Evolutionary conservation across 352 stramenopile species (phyloP), one percentile per base, ranked within the genome.

Genomic region (Pythium insidiosum): DNA sequence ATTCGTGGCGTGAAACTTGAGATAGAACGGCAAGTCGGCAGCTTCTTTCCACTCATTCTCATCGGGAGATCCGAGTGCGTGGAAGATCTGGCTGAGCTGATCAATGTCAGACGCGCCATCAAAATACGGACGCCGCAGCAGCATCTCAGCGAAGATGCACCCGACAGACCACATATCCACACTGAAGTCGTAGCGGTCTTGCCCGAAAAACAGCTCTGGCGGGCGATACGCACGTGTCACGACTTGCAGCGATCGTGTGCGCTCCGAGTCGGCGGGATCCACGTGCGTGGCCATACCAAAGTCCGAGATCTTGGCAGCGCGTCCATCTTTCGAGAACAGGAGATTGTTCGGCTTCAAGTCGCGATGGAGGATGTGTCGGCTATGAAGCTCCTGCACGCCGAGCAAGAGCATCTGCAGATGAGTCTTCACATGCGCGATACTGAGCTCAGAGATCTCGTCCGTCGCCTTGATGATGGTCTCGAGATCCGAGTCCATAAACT

Each of bases 301-400:
- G 50, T 91, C 79, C n/a, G 72, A 73, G 49, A 90, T 75, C 61
- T 88, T 92, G 36, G 68, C 72, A 10, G 61, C 50, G 11, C 56
- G 40, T 23, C 65, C 60, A 29, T 56, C 45, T 30, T 61, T 58
- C 10, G 62, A 73, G 31, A 90, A 53, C 42, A 92, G 51, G 25
- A 89, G 41, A 34, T 92, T 89, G 63, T 89, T 88, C 29, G 80
- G 80, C 50, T 92, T 92, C 22, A 92, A 47, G 36, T 92, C 79
- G 19, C 79, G 76, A 40, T 92, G 79, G 15, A 92, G 33, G 34
- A 92, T 77, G 12, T 66, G 47, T 3, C 65, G 58, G 6, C 40
- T 25, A 34, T 89, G 74, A 15, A 88, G 65, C 50, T 88, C 63
- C 18, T 62, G 30, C 16, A 92, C 73, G 20, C 72, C 77, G 13